Evolutionary conservation across 140 eudicot species (phyloP).

Genomic region (Erigeron philadelphicus): DNA sequence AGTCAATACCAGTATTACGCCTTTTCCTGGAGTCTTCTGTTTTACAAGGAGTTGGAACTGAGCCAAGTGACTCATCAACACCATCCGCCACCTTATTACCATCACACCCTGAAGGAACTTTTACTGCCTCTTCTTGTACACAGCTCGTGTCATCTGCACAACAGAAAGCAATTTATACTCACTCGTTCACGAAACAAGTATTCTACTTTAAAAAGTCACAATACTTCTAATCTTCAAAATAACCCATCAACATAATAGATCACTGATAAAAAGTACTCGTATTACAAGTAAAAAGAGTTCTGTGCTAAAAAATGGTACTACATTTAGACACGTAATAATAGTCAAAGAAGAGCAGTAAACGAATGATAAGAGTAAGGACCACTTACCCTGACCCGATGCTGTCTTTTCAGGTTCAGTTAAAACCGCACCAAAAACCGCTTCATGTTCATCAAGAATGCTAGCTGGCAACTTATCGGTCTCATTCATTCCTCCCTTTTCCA

Average conservation of each 20-base stretch:
- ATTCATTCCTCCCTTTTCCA: not conserved
- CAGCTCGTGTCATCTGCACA: conserved; percentile 31
- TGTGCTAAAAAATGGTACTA: not conserved
- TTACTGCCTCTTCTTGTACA: conserved; percentile 28
- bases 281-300: not conserved
- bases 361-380: conserved; percentile 2
- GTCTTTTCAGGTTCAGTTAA: conserved; percentile 21
- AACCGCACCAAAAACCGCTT: conserved; percentile 7
- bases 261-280: too few relatives aligned
- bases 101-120: not conserved
- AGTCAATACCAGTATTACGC: conserved; percentile 27
- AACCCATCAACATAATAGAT: not conserved
- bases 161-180: conserved; percentile 6
- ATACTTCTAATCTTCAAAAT: not conserved
- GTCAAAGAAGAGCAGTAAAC: conserved; percentile 7
- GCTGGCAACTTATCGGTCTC: conserved; percentile 15
- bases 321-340: not conserved
- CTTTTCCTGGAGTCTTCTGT: conserved; percentile 30
- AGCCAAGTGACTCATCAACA: conserved; percentile 22
- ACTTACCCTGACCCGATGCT: conserved; percentile 21
- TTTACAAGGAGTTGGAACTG: conserved; percentile 28
- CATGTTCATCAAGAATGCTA: conserved; percentile 19
- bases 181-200: not conserved
- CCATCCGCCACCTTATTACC: conserved; percentile 7
- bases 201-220: not conserved